Base-by-base conservation (phyloP, 768 basidiomycete species). In the Boletus reticuloceps region DNA sequence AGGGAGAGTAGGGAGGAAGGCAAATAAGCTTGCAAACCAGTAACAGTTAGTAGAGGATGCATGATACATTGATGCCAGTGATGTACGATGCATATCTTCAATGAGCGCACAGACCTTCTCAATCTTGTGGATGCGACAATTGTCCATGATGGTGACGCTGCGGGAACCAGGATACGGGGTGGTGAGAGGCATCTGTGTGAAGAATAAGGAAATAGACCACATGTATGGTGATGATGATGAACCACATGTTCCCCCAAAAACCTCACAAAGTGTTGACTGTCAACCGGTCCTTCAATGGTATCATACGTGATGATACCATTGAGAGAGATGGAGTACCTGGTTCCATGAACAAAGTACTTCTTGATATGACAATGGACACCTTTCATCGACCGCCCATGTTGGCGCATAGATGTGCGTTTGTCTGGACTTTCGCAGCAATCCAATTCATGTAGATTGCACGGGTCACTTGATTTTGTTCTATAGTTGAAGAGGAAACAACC, bases 131-230 rank as follows among this genome's bases (percentile, higher is more conserved):
- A 68, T 70, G 5, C 36, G 19, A 22, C 62, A 64, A 25, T 68
- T 71, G 20, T 71, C 60, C 34, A 68, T 61, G 1, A 71, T 19
- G 5, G 69, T 46, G 1, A 70, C 39, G 12, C 50, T 56, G 6
- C 3, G 9, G 6, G 36, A 13, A 9, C 40, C 39, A 14, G 54
- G 44, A 19, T 59, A 59, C 1, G 34, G 44, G 14, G 17, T 56
- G 8, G 38, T 59, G 5, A 59, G 40, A 4, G 34, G 47, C 32
- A 58, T 55, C 50, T 34, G 32, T 58, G 10, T 13, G 16, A 29
- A 7, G 25, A 27, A 10, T 60, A 29, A 19, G 9, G 31, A 12
- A 25, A 14, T 22, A 42, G 3, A 37, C 1, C 3, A 7, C 3
- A 29, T 31, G 31, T 8, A 13, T 9, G 17, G 40, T n/a, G 5